Evolutionary conservation across 805 yeast species (phyloP).

Genomic region (Cyberlindnera nakhonratchasimensis): DNA sequence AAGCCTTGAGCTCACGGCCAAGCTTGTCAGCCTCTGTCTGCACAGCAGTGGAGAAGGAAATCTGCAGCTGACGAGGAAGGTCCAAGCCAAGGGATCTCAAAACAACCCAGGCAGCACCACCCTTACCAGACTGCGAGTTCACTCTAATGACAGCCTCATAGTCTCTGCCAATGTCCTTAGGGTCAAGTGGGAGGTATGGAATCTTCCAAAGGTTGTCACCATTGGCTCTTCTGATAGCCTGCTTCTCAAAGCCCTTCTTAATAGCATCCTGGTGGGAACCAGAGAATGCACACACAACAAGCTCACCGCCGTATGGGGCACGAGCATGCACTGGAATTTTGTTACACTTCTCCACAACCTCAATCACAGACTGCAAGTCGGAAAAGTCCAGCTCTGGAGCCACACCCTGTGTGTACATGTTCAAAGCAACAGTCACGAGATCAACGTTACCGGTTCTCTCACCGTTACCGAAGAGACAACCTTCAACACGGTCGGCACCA

Average conservation of each 20-base stretch:
- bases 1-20: constrained; percentile 67
- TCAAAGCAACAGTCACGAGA: constrained; percentile 68
- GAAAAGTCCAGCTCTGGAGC: constrained; percentile 70
- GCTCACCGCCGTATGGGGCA: constrained; percentile 79
- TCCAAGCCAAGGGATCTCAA: constrained; percentile 69
- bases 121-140: constrained; percentile 84
- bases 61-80: constrained; percentile 68
- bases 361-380: constrained; percentile 62
- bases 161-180: constrained; percentile 74
- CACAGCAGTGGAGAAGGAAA: constrained; percentile 61
- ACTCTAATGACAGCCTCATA: constrained; percentile 82
- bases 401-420: constrained; percentile 76
- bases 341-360: constrained; percentile 71
- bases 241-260: constrained; percentile 59
- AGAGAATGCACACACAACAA: constrained; percentile 75
- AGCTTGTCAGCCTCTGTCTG: constrained; percentile 60
- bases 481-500: constrained; percentile 86
- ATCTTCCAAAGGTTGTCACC: constrained; percentile 59
- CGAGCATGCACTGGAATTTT: constrained; percentile 70
- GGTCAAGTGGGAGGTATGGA: constrained; percentile 79
- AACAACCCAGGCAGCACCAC: constrained; percentile 84
- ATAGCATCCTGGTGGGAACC: constrained; percentile 74
- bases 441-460: constrained; percentile 86
- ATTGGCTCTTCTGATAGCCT: constrained; percentile 45
- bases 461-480: constrained; percentile 80